phyloP scores from a whole-genome alignment of 768 basidiomycete genomes.

The Krasilnikovozyma curviuscula region DNA sequence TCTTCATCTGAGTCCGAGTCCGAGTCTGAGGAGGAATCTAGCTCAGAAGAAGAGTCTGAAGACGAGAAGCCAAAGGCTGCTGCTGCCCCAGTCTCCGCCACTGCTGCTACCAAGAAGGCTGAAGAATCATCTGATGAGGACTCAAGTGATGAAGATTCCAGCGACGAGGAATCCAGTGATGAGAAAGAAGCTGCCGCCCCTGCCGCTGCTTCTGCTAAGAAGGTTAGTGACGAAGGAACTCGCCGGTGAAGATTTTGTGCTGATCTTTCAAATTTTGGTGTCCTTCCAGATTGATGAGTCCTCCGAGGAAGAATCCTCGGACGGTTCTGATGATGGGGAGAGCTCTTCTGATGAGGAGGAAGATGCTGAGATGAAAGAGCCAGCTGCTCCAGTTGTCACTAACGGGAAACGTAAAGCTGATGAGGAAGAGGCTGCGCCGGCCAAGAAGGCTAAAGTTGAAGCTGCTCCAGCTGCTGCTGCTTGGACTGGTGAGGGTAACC shows the following conservation, averaged over 20 bases:
- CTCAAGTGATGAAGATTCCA: neutral
- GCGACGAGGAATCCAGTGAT: slow-evolving; percentile 4
- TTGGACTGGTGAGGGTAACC: slow-evolving; percentile 26
- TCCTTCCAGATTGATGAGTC: neutral
- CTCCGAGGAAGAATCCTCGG: slow-evolving; percentile 6
- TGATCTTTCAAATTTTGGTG: neutral
- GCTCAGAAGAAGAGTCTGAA: slow-evolving; percentile 25
- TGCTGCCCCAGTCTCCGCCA: neutral
- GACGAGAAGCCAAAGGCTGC: slow-evolving; percentile 16
- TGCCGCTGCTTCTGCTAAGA: neutral
- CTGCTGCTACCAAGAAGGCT: neutral
- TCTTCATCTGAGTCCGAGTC: slow-evolving; percentile 14
- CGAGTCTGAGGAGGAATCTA: slow-evolving; percentile 15
- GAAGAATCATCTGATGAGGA: slow-evolving; percentile 4
- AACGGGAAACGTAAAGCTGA: slow-evolving; percentile 65
- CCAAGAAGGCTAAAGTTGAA: slow-evolving; percentile 66
- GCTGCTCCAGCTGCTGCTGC: slow-evolving; percentile 37
- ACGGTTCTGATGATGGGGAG: slow-evolving; percentile 15
- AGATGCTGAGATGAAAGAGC: slow-evolving; percentile 41
- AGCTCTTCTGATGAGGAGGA: slow-evolving; percentile 29
- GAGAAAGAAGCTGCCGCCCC: slow-evolving; percentile 1
- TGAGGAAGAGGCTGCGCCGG: slow-evolving; percentile 37
- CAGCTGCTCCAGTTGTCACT: slow-evolving; percentile 5
- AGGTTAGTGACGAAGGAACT: no score
- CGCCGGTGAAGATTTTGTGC: no score